Percentiles rank a stretch among this genome's conserved stretches.
Evolutionary conservation across 2,329 filamentous ascomycete genomes (phyloP).

Genomic region (Ophiocordyceps polyrhachis-furcata): DNA sequence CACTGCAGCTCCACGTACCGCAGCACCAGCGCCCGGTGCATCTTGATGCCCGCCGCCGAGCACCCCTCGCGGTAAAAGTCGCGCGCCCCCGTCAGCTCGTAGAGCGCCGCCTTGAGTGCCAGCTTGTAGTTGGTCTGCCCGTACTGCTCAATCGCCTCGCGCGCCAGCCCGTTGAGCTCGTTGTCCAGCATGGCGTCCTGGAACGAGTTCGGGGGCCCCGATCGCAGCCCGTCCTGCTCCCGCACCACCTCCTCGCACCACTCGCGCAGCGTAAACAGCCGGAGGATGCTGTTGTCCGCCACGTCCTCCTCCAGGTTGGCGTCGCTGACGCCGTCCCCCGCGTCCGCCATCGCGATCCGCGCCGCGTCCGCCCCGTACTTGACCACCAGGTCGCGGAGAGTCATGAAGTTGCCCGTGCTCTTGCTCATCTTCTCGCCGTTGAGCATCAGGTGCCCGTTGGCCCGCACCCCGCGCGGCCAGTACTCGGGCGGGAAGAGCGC

Average conservation of each 20-base stretch:
- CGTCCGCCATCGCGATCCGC: slow-evolving; percentile 80
- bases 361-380: slow-evolving; percentile 94
- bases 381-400: slow-evolving; percentile 62
- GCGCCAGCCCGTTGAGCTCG: slow-evolving; percentile 72
- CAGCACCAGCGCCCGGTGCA: slow-evolving; percentile 66
- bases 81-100: slow-evolving; percentile 75
- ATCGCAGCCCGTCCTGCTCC: slow-evolving; percentile 49
- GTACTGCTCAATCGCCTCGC: slow-evolving; percentile 64
- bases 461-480: slow-evolving; percentile 72
- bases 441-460: slow-evolving; percentile 82
- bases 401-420: slow-evolving; percentile 93
- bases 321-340: slow-evolving; percentile 84
- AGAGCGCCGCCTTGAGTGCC: slow-evolving; percentile 71
- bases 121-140: slow-evolving; percentile 57
- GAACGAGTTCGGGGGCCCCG: slow-evolving; percentile 57
- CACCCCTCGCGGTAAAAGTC: slow-evolving; percentile 82
- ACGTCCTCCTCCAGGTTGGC: slow-evolving; percentile 96
- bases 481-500: slow-evolving; percentile 76
- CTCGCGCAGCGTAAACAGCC: slow-evolving; percentile 63
- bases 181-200: slow-evolving; percentile 85
- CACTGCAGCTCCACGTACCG: slow-evolving; percentile 78
- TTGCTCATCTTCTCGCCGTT: slow-evolving; percentile 99
- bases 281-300: slow-evolving; percentile 77
- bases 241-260: slow-evolving; percentile 79
- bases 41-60: slow-evolving; percentile 56